Conservation (phyloP, 2,329 filamentous ascomycete species). For the Hypocreales sp. region DNA sequence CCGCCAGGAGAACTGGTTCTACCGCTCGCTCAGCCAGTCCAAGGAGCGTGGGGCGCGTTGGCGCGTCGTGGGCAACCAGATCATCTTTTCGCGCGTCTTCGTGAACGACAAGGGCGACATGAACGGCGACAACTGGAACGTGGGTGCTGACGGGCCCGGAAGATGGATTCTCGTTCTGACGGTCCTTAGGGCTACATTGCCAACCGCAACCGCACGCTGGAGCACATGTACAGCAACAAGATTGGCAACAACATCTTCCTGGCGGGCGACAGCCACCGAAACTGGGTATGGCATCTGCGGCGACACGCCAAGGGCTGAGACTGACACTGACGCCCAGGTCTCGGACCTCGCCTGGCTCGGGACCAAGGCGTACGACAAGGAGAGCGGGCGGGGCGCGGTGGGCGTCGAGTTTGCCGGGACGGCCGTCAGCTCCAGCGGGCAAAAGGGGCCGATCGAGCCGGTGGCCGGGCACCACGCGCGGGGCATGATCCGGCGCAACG, state of each 20-base stretch:
- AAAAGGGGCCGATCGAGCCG: slow-evolving; percentile 41
- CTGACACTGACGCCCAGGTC: slow-evolving; percentile 3
- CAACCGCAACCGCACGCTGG: slow-evolving; percentile 56
- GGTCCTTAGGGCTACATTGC: slow-evolving; percentile 46
- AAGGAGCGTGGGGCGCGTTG: slow-evolving; percentile 51
- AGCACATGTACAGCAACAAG: slow-evolving; percentile 49
- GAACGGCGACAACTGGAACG: slow-evolving; percentile 19
- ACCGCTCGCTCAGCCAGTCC: slow-evolving; percentile 39
- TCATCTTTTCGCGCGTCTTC: slow-evolving; percentile 44
- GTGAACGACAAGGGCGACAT: slow-evolving; percentile 14
- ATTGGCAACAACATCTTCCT: slow-evolving; percentile 63
- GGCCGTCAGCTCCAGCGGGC: slow-evolving; percentile 45
- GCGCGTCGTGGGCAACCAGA: slow-evolving; percentile 57
- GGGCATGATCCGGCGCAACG: slow-evolving; percentile 33
- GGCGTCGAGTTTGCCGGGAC: slow-evolving; percentile 53
- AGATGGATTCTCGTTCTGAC: too few species aligned
- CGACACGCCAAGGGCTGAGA: background rate
- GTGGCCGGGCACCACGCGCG: slow-evolving; percentile 29
- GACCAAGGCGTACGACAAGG: slow-evolving; percentile 32
- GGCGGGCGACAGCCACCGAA: slow-evolving; percentile 53
- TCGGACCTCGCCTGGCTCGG: slow-evolving; percentile 42
- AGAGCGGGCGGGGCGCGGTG: slow-evolving; percentile 37
- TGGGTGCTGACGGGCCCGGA: slow-evolving; percentile 7
- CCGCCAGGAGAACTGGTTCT: slow-evolving; percentile 63
- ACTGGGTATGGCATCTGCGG: slow-evolving; percentile 32